Evolutionary conservation across 208 protist genomes (phyloP), one percentile per base, ranked within the genome.

Genomic region (Trypanosoma melophagium): DNA sequence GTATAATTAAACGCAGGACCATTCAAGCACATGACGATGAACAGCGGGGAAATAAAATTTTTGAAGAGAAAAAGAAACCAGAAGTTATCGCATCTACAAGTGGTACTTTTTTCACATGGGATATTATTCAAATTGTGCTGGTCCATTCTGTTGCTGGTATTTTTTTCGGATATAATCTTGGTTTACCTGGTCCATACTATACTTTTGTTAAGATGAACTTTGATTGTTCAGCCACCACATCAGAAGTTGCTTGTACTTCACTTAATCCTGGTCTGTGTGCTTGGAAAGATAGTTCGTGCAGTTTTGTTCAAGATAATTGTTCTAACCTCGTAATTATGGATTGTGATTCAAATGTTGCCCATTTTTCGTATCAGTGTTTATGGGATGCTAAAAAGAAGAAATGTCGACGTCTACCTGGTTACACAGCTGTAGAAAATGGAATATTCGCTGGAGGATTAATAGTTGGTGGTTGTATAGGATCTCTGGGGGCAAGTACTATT

Each of bases 401-500:
- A 24, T 71, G 66, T 47, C 9, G 47, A 35, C 53, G 16, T 3
- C 0, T 55, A 22, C 58, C 69, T 38, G 73, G 72, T 14, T 83
- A 76, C 51, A 77, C 67, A 9, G 50, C 73, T 35, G 31, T 76
- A 19, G 59, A 69, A 59, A 71, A 41, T 47, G 76, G 72, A 1
- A 51, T 86, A 7, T 74, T 86, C 24, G 71, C 70, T 45, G 80
- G 56, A 12, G 44, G 31, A 13, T 41, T 86, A 54, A 74, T 71
- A 47, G 69, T 79, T 5, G 78, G 78, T 13, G 61, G 63, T 19
- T 73, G 69, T 31, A 22, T 77, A 31, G 78, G 78, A 7, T 75
- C 69, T 10, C 16, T 76, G 22, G 1, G 50, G 19, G 63, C 62
- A 28, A 54, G 66, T 5, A 25, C 41, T 17, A 38, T 79, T 44